A percentile compares a stretch with the other conserved stretches of the same genome.
Evolutionary conservation across 2,329 filamentous ascomycete genomes (phyloP).

Genomic region (Diaporthe velutina): DNA sequence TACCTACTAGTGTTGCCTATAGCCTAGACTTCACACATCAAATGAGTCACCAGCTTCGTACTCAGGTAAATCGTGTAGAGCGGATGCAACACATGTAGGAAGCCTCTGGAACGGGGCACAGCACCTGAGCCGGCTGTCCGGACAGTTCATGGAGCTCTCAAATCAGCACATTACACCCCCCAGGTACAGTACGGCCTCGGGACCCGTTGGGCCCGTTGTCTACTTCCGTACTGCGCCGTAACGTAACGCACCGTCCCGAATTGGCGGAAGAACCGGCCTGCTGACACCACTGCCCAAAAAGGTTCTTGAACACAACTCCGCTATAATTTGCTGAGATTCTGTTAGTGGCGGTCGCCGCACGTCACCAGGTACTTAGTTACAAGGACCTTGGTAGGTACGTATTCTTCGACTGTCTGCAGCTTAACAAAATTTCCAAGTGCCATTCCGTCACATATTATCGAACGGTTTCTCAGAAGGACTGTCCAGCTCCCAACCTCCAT

Average conservation of each 20-base stretch:
- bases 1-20: not conserved
- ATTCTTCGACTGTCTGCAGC: not conserved
- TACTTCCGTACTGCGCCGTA: not conserved
- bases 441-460: slow-evolving; percentile 3
- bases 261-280: slow-evolving; percentile 4
- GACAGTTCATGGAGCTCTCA: not conserved
- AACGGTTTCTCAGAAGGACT: not conserved
- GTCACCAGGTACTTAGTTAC: not conserved
- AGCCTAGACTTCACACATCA: not conserved
- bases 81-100: not conserved
- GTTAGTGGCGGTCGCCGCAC: slow-evolving; percentile 7
- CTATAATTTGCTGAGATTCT: not conserved
- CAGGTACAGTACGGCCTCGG: slow-evolving; percentile 6
- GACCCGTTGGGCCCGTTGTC: slow-evolving; percentile 15
- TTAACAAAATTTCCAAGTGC: slow-evolving; percentile 13
- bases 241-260: slow-evolving; percentile 14
- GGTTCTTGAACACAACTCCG: slow-evolving; percentile 28
- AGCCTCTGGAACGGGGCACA: not conserved
- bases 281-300: slow-evolving; percentile 7
- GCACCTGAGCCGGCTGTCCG: not conserved
- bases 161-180: not conserved
- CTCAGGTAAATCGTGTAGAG: not conserved
- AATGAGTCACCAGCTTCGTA: not conserved
- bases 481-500: not conserved
- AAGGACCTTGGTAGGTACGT: not conserved